Base-by-base conservation (phyloP, 2,329 filamentous ascomycete genomes). In the Alternaria brassicae region DNA sequence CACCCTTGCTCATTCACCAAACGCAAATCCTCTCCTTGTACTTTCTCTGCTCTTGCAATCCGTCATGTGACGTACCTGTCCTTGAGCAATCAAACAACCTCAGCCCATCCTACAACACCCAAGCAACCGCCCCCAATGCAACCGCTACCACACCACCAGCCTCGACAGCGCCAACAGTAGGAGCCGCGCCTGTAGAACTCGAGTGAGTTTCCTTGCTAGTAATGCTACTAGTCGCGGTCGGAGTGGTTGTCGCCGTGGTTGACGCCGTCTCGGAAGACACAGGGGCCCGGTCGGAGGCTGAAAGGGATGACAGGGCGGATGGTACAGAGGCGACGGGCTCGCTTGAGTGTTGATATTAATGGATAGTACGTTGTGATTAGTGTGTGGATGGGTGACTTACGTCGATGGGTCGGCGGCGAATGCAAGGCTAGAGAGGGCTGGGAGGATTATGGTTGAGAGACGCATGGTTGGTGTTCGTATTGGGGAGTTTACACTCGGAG, bases 111-210 rank as follows among this genome's bases (percentile, higher is more conserved):
- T 61, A 63, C 41, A 61, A 48, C 30, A 56, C 42, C 44, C 47
- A 57, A 41, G 58, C 62, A 60, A 55, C 56, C 36, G 56, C 42
- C 39, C 60, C 62, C 21, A 63, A 44, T 21, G 58, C 54, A n/a
- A 53, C 58, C 7, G 44, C 39, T 9, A 62, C 53, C 1, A 61
- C 54, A 53, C 56, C 30, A 0, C 44, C 56, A 5, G 60, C 51
- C 0, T 61, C 58, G 2, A 53, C 30, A 6, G 32, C 44, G 21
- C 36, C 19, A 6, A 62, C 9, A 36, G 56, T 21, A 36, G 27
- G 52, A 34, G 60, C 60, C 37, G 53, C 60, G 13, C 55, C 57
- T 13, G 59, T 61, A 4, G 44, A 40, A 6, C 23, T n/a, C 5
- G 56, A 44, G 4, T 37, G 15, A 7, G 47, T 45, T 15, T 39